phyloP scores from a whole-genome alignment of 2,329 filamentous ascomycete genomes.

The Fusarium albosuccineum region DNA sequence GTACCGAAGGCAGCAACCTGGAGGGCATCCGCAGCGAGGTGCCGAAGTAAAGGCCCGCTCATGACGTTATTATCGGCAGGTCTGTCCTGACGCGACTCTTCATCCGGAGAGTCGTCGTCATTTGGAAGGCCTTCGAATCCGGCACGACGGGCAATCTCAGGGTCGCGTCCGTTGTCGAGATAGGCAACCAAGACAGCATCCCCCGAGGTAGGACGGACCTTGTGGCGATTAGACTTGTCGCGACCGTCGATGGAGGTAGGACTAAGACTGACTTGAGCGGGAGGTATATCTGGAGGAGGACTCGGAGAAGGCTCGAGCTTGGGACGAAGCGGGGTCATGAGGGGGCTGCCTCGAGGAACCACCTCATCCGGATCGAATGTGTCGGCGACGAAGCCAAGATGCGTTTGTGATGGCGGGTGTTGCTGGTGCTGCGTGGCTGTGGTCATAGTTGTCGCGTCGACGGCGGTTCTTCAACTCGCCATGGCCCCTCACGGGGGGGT shows the following conservation, averaged over 20 bases:
- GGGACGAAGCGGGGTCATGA: constrained; percentile 52
- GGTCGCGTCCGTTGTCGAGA: constrained; percentile 73
- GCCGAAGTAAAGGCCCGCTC: constrained; percentile 44
- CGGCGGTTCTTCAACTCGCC: constrained; percentile 50
- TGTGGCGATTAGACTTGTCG: constrained; percentile 65
- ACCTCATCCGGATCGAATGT: constrained; percentile 61
- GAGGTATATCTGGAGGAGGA: constrained; percentile 54
- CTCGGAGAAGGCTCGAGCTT: constrained; percentile 50
- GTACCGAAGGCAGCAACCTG: constrained; percentile 42
- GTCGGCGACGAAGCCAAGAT: constrained; percentile 48
- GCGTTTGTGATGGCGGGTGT: constrained; percentile 46
- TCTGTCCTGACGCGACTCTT: constrained; percentile 35
- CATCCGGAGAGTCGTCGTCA: constrained; percentile 51
- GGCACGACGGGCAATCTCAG: constrained; percentile 73
- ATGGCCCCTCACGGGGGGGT: constrained; percentile 46
- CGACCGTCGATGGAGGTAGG: constrained; percentile 52
- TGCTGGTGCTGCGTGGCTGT: constrained; percentile 53
- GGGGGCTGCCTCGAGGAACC: constrained; percentile 57
- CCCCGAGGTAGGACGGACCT: constrained; percentile 68
- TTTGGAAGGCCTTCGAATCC: constrained; percentile 65
- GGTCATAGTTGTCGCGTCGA: constrained; percentile 49
- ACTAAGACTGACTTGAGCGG: constrained; percentile 52
- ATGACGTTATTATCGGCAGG: constrained; percentile 32
- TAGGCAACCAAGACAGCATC: constrained; percentile 76
- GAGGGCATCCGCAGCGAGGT: constrained; percentile 51